Percentiles rank a stretch among this genome's conserved stretches.
phyloP scores from a whole-genome alignment of 352 stramenopile genomes.

The Blastocystis sp. region DNA sequence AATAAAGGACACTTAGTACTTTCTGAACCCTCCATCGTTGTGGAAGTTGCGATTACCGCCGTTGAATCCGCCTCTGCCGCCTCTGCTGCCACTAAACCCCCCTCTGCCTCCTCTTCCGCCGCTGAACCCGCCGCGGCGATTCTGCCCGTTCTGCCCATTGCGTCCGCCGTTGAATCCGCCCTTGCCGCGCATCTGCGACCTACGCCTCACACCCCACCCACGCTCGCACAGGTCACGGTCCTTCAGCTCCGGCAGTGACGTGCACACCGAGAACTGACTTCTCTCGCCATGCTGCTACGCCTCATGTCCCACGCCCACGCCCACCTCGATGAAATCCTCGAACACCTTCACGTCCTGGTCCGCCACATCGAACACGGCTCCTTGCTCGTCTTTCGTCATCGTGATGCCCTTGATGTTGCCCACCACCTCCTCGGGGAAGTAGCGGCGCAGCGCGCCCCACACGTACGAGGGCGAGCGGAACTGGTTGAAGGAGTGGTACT shows the following conservation, averaged over 20 bases:
- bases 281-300: conserved; percentile 56
- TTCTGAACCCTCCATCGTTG: background rate
- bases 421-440: conserved; percentile 78
- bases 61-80: conserved; percentile 72
- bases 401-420: conserved; percentile 84
- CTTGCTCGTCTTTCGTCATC: conserved; percentile 81
- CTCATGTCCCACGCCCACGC: background rate
- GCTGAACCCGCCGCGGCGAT: conserved; percentile 73
- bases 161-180: conserved; percentile 16
- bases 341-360: conserved; percentile 76
- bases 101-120: conserved; percentile 72
- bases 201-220: background rate
- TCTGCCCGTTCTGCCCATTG: conserved; percentile 72
- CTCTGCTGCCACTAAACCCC: conserved; percentile 70
- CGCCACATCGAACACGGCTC: conserved; percentile 85
- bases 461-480: conserved; percentile 85
- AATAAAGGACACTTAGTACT: conserved; percentile 23
- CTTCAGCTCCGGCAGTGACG: conserved; percentile 79
- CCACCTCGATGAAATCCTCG: conserved; percentile 79
- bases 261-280: conserved; percentile 79
- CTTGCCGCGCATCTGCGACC: conserved; percentile 13
- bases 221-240: conserved; percentile 73
- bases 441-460: conserved; percentile 84
- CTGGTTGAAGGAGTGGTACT: conserved; percentile 78
- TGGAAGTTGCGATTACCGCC: conserved; percentile 68